These are phyloP conservation scores for Mimosa pudica DNA, from an alignment of 306 rosid genomes.

Conservation along the genomic window DNA sequence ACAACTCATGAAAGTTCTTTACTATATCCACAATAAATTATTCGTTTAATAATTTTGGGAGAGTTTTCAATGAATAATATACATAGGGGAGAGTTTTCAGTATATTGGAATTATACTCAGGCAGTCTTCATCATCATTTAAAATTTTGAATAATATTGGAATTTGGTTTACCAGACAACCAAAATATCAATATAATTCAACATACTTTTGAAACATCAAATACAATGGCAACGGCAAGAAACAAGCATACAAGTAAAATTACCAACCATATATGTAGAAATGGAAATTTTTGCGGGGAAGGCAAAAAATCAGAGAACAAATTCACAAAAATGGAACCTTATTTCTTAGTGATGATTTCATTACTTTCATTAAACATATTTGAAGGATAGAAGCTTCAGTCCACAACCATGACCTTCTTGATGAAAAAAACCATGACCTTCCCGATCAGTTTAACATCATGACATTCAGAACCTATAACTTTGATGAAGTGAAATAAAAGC, in stretches of 20 bases:
- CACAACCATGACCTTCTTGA: background rate
- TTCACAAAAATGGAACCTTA: background rate
- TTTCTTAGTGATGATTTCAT: slow-evolving; percentile 13
- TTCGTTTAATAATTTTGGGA: background rate
- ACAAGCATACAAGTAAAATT: background rate
- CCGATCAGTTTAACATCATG: background rate
- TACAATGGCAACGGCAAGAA: slow-evolving; percentile 11
- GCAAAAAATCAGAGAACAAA: background rate
- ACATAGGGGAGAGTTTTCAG: background rate
- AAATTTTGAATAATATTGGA: too few relatives aligned
- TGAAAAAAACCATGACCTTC: background rate
- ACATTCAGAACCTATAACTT: slow-evolving; percentile 12
- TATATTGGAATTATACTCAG: background rate
- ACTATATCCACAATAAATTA: background rate
- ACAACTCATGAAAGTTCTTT: slow-evolving; percentile 43
- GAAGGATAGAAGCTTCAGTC: slow-evolving; percentile 7
- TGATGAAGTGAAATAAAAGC: background rate
- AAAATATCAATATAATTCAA: background rate
- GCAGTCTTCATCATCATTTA: background rate
- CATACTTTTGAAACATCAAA: slow-evolving; percentile 18
- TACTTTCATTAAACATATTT: slow-evolving; percentile 9
- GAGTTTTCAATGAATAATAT: background rate
- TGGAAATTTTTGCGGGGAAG: background rate
- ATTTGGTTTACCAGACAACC: too few relatives aligned
- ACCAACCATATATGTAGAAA: background rate